Percentiles rank a stretch among this genome's conserved stretches.
Conservation (phyloP, 306 rosid species). For the Dalbergia cultrata region DNA sequence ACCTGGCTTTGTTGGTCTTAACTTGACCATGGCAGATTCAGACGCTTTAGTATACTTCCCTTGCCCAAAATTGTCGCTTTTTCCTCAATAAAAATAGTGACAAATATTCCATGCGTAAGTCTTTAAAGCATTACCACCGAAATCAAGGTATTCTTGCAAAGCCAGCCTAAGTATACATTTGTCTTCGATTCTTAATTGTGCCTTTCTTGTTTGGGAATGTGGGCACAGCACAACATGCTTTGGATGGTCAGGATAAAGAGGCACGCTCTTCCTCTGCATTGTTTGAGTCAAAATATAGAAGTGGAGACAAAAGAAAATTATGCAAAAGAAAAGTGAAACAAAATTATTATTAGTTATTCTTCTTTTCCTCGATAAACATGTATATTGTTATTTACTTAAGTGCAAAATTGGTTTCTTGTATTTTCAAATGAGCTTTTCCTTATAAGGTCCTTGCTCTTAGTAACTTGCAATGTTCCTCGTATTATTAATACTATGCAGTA, state of each 20-base stretch:
- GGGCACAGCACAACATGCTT: conserved; percentile 22
- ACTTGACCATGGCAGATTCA: conserved; percentile 48
- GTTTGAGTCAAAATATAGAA: conserved; percentile 30
- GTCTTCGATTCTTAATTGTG: conserved; percentile 46
- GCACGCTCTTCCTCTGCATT: conserved; percentile 28
- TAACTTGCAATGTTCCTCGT: no score
- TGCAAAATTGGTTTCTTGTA: no score
- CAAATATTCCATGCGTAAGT: conserved; percentile 33
- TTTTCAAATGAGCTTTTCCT: no score
- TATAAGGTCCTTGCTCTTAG: no score
- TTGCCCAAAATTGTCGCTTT: conserved; percentile 38
- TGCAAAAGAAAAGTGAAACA: neutral
- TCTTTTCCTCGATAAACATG: neutral
- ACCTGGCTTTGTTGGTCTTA: conserved; percentile 46
- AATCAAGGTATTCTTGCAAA: conserved; percentile 49
- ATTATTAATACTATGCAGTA: no score
- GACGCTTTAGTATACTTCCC: conserved; percentile 36
- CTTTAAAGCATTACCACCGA: conserved; percentile 48
- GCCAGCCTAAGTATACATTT: conserved; percentile 41
- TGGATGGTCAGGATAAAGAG: neutral
- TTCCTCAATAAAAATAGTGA: neutral
- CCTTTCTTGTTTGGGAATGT: conserved; percentile 46
- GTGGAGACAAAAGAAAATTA: neutral
- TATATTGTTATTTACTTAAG: neutral
- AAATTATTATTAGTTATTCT: neutral